Conservation (phyloP, 2,329 filamentous ascomycete species). For the Hypoxylon sp. region DNA sequence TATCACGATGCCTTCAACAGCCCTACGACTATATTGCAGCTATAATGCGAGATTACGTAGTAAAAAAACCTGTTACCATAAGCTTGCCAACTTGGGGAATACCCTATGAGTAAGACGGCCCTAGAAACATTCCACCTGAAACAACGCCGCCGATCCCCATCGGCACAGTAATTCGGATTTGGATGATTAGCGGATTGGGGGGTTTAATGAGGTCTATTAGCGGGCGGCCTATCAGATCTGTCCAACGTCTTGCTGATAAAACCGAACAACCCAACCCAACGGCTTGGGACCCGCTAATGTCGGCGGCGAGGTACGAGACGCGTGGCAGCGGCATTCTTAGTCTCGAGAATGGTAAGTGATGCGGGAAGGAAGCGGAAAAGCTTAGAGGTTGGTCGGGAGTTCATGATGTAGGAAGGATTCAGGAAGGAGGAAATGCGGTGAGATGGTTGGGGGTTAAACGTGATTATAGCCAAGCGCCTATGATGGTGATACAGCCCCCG, state of each 20-base stretch:
- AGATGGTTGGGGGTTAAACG: conserved; percentile 28
- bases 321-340: conserved; percentile 27
- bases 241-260: background rate
- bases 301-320: conserved; percentile 14
- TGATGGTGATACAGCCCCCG: conserved; percentile 20
- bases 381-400: conserved; percentile 3
- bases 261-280: conserved; percentile 20
- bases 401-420: conserved; percentile 6
- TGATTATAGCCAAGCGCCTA: conserved; percentile 21
- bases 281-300: conserved; percentile 32
- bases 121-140: conserved; percentile 23
- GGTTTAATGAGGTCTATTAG: conserved; percentile 7
- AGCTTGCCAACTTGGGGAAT: background rate
- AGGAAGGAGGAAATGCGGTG: background rate
- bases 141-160: conserved; percentile 8
- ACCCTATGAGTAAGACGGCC: conserved; percentile 2
- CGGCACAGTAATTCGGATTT: conserved; percentile 25
- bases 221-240: conserved; percentile 11
- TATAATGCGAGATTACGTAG: conserved; percentile 21
- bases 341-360: conserved; percentile 7
- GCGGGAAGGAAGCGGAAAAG: conserved; percentile 8
- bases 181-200: conserved; percentile 25
- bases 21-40: background rate
- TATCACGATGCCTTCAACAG: conserved; percentile 12
- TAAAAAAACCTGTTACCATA: background rate